These are phyloP conservation scores for Amylocarpus encephaloides DNA, from an alignment of 2,329 filamentous ascomycete species.

Conservation along the genomic window DNA sequence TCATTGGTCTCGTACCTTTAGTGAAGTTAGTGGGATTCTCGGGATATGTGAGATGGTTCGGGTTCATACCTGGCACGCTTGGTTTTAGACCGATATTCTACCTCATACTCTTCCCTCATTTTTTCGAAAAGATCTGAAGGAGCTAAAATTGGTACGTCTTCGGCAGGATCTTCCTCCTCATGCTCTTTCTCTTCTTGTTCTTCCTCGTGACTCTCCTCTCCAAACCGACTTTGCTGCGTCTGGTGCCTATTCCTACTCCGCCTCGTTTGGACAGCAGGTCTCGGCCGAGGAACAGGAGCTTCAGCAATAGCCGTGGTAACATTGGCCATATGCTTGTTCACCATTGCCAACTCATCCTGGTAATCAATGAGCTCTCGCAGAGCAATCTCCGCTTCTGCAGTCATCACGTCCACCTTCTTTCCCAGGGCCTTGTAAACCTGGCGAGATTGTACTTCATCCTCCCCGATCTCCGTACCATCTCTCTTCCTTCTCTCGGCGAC, in stretches of 20 bases:
- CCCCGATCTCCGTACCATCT: slow-evolving; percentile 30
- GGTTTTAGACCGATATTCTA: slow-evolving; percentile 34
- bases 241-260: slow-evolving; percentile 13
- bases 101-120: slow-evolving; percentile 31
- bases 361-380: slow-evolving; percentile 54
- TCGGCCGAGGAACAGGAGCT: slow-evolving; percentile 26
- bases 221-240: too few species aligned
- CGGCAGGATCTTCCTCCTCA: slow-evolving; percentile 34
- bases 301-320: slow-evolving; percentile 27
- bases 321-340: slow-evolving; percentile 26
- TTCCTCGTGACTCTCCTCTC: slow-evolving; percentile 32
- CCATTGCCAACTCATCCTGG: slow-evolving; percentile 37
- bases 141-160: slow-evolving; percentile 28
- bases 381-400: slow-evolving; percentile 48
- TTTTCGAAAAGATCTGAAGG: slow-evolving; percentile 33
- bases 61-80: slow-evolving; percentile 36
- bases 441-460: slow-evolving; percentile 32
- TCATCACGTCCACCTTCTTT: slow-evolving; percentile 44
- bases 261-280: slow-evolving; percentile 25
- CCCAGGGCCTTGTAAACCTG: slow-evolving; percentile 37
- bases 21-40: slow-evolving; percentile 2
- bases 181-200: slow-evolving; percentile 36
- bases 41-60: neutral
- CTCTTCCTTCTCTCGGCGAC: slow-evolving; percentile 26
- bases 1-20: slow-evolving; percentile 51